These are phyloP conservation scores for Pulveroboletus ravenelii DNA, from an alignment of 768 basidiomycete genomes.

Conservation along the genomic window DNA sequence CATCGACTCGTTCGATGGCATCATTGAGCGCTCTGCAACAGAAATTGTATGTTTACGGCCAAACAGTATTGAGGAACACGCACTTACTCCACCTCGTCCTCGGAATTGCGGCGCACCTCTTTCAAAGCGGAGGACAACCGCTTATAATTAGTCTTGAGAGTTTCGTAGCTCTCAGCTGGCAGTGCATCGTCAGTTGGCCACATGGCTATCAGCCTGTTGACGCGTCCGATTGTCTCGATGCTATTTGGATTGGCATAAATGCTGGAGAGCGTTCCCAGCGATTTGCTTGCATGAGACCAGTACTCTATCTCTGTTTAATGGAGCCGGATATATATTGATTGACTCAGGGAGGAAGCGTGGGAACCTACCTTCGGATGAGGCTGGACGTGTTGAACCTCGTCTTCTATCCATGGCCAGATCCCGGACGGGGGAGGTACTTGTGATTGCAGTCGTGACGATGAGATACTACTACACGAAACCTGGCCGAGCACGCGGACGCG, in stretches of 20 bases:
- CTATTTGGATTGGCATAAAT: constrained; percentile 48
- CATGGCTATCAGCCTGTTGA: constrained; percentile 64
- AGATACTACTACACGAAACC: constrained; percentile 7
- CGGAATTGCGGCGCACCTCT: constrained; percentile 55
- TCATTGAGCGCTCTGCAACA: constrained; percentile 60
- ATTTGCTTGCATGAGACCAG: constrained; percentile 66
- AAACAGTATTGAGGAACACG: neutral
- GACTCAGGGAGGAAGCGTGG: constrained; percentile 15
- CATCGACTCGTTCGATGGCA: constrained; percentile 61
- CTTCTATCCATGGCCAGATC: constrained; percentile 57
- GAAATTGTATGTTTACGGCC: constrained; percentile 6
- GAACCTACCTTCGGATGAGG: constrained; percentile 69
- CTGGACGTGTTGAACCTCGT: constrained; percentile 58
- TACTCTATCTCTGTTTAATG: constrained; percentile 59
- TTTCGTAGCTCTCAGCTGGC: constrained; percentile 63
- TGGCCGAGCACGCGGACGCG: neutral
- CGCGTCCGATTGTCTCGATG: constrained; percentile 60
- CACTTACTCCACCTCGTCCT: constrained; percentile 61
- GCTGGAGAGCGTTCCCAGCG: constrained; percentile 51
- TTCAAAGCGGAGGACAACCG: constrained; percentile 57
- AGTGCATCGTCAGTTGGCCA: constrained; percentile 72
- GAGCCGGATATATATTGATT: constrained; percentile 3
- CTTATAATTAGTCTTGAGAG: constrained; percentile 57
- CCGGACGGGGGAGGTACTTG: neutral
- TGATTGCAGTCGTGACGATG: neutral